Percentiles rank a stretch among this genome's conserved stretches.
Conservation (phyloP, 148 eudicot species). For the Fagopyrum tataricum region DNA sequence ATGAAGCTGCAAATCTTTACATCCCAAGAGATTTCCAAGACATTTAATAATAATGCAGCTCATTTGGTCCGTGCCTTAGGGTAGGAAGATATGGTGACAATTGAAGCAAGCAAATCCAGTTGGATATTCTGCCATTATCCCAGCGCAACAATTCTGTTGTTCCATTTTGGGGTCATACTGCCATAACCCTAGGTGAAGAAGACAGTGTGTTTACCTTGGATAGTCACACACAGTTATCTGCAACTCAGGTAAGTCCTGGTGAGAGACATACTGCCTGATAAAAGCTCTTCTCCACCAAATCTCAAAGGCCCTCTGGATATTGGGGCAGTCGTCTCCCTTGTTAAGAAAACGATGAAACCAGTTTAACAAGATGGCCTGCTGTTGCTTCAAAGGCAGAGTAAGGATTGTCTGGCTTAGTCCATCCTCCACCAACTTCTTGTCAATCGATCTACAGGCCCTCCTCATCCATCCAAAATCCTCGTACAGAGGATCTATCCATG, state of each 20-base stretch:
- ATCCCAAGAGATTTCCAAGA: conserved; percentile 1
- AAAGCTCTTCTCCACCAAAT: conserved; percentile 98
- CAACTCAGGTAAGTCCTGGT: conserved; percentile 45
- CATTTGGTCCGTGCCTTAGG: background rate
- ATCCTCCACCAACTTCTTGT: conserved; percentile 74
- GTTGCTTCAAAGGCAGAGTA: conserved; percentile 69
- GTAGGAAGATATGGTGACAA: background rate
- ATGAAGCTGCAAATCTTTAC: conserved; percentile 4
- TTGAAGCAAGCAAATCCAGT: background rate
- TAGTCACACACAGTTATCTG: conserved; percentile 72
- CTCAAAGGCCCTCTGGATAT: conserved; percentile 89
- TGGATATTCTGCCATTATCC: background rate
- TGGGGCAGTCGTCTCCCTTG: conserved; percentile 92
- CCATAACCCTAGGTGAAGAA: background rate
- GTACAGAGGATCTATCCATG: conserved; percentile 86
- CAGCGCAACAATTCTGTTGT: background rate
- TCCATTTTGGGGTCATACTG: background rate
- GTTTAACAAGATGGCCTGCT: conserved; percentile 57
- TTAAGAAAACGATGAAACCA: conserved; percentile 87
- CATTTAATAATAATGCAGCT: background rate
- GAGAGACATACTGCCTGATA: conserved; percentile 51
- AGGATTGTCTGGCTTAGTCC: conserved; percentile 82
- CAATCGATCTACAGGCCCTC: conserved; percentile 55
- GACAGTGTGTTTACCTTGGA: conserved; percentile 6
- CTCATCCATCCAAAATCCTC: conserved; percentile 91